These are phyloP conservation scores for Boletus reticulatus DNA, from an alignment of 768 basidiomycete genomes.

Conservation along the genomic window DNA sequence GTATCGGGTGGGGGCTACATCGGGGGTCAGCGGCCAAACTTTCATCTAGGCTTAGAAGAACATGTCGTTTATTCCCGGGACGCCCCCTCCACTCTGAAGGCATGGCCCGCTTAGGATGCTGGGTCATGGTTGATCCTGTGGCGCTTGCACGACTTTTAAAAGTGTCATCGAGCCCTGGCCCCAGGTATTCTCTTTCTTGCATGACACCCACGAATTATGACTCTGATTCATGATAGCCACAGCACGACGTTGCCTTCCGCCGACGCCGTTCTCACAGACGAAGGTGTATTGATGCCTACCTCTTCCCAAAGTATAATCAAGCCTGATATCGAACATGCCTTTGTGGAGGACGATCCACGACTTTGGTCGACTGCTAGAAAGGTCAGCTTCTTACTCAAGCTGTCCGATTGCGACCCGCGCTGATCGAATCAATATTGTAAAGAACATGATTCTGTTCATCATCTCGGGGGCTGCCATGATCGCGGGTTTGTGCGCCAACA, in stretches of 20 bases:
- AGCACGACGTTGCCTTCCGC: background rate
- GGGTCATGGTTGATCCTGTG: background rate
- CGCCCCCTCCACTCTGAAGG: background rate
- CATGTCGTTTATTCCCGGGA: background rate
- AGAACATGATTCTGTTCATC: slow-evolving; percentile 23
- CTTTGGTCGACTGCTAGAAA: slow-evolving; percentile 57
- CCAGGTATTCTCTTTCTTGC: background rate
- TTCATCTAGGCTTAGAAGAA: background rate
- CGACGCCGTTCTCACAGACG: background rate
- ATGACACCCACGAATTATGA: slow-evolving; percentile 7
- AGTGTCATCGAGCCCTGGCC: background rate
- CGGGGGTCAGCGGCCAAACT: slow-evolving; percentile 10
- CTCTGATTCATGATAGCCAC: background rate
- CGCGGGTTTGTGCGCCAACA: slow-evolving; percentile 25
- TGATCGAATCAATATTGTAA: background rate
- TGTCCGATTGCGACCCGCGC: background rate
- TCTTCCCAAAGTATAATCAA: background rate
- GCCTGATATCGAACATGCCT: slow-evolving; percentile 37
- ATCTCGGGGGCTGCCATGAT: slow-evolving; percentile 31
- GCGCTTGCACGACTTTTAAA: background rate
- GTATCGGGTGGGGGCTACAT: background rate
- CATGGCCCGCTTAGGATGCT: background rate
- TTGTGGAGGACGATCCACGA: slow-evolving; percentile 61
- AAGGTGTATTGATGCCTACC: background rate
- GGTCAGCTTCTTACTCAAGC: slow-evolving; percentile 30